Evolutionary conservation across 176 grass and related monocot species (phyloP).

Genomic region (Musa itinerans): DNA sequence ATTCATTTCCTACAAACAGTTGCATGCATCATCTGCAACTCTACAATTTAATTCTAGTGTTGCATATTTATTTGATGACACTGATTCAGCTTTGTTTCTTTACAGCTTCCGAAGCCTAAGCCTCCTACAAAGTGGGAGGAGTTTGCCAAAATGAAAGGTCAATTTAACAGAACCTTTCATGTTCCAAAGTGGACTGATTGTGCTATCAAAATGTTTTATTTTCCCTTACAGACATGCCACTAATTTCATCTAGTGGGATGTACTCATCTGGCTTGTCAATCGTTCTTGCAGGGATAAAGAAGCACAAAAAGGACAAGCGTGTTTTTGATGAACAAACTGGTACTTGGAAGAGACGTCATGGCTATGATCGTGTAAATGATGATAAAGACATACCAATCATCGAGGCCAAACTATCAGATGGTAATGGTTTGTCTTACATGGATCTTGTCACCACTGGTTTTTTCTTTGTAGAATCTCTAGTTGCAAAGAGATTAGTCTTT

Average conservation of each 20-base stretch:
- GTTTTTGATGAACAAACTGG: slow-evolving; percentile 72
- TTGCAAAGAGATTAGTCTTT: no score
- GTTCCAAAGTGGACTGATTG: background rate
- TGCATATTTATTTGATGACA: background rate
- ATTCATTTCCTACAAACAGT: no score
- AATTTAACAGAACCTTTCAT: background rate
- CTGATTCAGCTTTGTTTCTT: background rate
- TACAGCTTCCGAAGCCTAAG: slow-evolving; percentile 69
- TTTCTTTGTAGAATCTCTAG: background rate
- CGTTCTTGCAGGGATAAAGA: slow-evolving; percentile 48
- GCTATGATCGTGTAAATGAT: slow-evolving; percentile 94
- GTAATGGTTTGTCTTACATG: slow-evolving; percentile 22
- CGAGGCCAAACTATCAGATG: slow-evolving; percentile 64
- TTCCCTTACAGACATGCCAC: background rate
- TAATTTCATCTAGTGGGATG: background rate
- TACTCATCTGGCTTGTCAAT: background rate
- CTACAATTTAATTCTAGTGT: background rate
- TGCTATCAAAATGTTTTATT: background rate
- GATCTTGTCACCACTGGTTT: background rate
- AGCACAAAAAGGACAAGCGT: slow-evolving; percentile 77
- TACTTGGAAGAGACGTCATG: slow-evolving; percentile 73
- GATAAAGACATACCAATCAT: slow-evolving; percentile 81
- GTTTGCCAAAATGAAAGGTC: slow-evolving; percentile 78
- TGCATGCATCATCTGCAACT: no score
- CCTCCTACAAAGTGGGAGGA: slow-evolving; percentile 89